Evolutionary conservation across 805 yeast species (phyloP), one percentile per base, ranked within the genome.

Genomic region (Pichia nanzhaoensis): DNA sequence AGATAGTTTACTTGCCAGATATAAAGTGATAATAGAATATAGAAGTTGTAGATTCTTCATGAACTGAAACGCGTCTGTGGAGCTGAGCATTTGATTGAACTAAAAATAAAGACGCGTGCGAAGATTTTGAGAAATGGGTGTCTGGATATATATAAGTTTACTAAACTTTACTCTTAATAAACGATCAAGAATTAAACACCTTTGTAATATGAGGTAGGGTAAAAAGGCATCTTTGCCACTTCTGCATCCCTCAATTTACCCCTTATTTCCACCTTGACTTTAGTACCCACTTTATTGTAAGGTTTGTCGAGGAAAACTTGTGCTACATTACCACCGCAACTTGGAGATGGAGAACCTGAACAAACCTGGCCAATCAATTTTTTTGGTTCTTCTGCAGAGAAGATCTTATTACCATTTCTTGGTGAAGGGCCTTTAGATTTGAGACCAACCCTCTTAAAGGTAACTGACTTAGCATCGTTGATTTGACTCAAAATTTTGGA

Each of bases 361-460:
- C 80, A 49, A 47, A 60, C 52, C 65, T 73, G 46, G 60, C 84
- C 74, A 39, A 82, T 73, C 60, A 79, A 69, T 49, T 68, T 68
- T 31, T 70, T 70, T 27, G 70, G 67, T 19, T 80, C 80, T 22
- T 74, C 77, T n/a, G 60, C 63, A 42, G 67, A 61, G 52, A 73
- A 82, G 13, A 91, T 75, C 55, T 77, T 78, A 53, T 77, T 70
- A 9, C 85, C 88, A 21, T 82, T 83, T 65, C 99, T 80, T 28
- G 98, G 96, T 2, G 99, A 88, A 10, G 98, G 97, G 1, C 98
- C 97, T 52, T 73, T 74, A 7, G 82, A 77, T 12, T 66, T 63
- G 55, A 84, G 71, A 2, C 97, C 98, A 13, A 88, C 84, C 58
- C 99, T 80, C 41, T 78, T 72, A 44, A 73, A 71, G 27, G 68